Percentiles rank a stretch among this genome's conserved stretches.
phyloP scores from a whole-genome alignment of 495 filamentous ascomycete genomes.

The Umbilicaria muhlenbergii region DNA sequence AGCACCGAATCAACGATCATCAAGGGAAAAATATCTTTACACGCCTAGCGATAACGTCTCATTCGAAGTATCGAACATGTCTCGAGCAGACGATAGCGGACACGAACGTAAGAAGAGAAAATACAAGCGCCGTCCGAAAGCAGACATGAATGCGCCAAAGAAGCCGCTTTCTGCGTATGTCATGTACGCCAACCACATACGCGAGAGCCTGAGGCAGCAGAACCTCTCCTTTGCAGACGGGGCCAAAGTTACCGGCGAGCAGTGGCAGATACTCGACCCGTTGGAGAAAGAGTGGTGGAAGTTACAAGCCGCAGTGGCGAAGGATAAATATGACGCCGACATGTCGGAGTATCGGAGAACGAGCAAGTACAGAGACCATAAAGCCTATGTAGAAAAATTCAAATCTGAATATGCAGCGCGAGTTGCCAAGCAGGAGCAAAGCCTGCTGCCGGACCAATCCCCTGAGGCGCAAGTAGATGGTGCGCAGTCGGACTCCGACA shows the following conservation, averaged over 20 bases:
- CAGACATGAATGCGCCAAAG: conserved; percentile 8
- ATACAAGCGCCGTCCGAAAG: conserved; percentile 10
- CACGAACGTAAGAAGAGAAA: conserved; percentile 4
- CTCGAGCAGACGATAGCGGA: neutral
- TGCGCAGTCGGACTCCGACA: too few species aligned
- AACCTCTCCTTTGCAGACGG: conserved; percentile 7
- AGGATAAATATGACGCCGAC: conserved; percentile 8
- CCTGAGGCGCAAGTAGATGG: too few species aligned
- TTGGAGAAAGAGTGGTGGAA: conserved; percentile 8
- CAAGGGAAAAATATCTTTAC: neutral
- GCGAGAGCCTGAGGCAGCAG: conserved; percentile 9
- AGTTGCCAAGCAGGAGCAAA: too few species aligned
- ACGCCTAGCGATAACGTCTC: too few species aligned
- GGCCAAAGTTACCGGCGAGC: conserved; percentile 6
- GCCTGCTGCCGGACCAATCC: too few species aligned
- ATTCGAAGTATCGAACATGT: neutral
- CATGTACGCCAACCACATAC: conserved; percentile 8
- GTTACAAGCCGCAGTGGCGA: neutral
- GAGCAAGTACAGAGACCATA: conserved; percentile 3
- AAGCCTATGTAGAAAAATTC: conserved; percentile 4
- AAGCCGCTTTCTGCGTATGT: conserved; percentile 9
- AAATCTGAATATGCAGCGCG: conserved; percentile 1
- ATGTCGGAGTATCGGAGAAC: conserved; percentile 7
- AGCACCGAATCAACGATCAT: neutral
- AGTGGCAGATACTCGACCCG: conserved; percentile 6